A percentile compares a stretch with the other conserved stretches of the same genome.
These are phyloP conservation scores for Eimeria necatrix DNA, from an alignment of 169 alveolate species.

Conservation along the genomic window DNA sequence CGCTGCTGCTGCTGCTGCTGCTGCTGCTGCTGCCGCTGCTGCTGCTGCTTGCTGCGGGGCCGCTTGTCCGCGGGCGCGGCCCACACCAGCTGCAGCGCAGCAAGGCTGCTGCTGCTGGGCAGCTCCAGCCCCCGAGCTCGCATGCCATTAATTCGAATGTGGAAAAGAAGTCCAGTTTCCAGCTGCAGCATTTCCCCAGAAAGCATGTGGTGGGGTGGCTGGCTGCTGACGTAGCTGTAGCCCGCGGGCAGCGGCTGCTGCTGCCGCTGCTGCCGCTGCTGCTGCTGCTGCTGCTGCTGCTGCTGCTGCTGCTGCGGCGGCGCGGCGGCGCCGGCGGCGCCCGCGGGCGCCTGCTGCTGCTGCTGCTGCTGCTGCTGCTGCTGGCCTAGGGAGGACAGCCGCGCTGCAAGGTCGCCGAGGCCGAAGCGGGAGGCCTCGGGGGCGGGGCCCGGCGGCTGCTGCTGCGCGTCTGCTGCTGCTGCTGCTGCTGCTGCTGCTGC, in stretches of 20 bases:
- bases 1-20: no score
- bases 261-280: neutral
- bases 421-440: no score
- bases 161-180: neutral
- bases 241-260: slow-evolving; percentile 31
- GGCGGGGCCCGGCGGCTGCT: no score
- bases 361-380: no score
- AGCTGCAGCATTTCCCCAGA: neutral
- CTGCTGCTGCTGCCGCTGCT: no score
- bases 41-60: neutral
- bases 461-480: no score
- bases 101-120: no score
- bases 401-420: no score
- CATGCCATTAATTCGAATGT: neutral
- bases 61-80: slow-evolving; percentile 15
- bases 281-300: slow-evolving; percentile 22
- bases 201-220: slow-evolving; percentile 42
- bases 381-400: no score
- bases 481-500: neutral
- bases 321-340: neutral
- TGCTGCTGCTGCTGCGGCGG: slow-evolving; percentile 27
- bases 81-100: slow-evolving; percentile 40
- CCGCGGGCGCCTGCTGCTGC: neutral
- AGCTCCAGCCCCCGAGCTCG: neutral
- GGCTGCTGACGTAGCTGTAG: slow-evolving; percentile 35